phyloP scores from a whole-genome alignment of 495 filamentous ascomycete species.

The Lophiostoma macrostomum region DNA sequence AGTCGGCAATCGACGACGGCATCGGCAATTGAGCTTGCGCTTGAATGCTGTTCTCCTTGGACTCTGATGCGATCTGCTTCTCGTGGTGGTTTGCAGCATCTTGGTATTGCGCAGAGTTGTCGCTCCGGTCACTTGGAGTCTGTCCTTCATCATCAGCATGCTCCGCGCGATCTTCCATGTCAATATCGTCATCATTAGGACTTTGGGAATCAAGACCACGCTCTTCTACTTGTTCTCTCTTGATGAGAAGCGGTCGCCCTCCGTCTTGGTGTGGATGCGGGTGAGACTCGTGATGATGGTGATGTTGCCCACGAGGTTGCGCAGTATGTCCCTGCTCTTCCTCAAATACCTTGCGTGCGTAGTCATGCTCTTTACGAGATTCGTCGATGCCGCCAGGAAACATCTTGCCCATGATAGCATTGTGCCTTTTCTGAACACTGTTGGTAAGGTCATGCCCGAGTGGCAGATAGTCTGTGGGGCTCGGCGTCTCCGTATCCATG shows the following conservation, averaged over 20 bases:
- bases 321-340: conserved; percentile 11
- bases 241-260: conserved; percentile 14
- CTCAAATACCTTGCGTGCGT: conserved; percentile 24
- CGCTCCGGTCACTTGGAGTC: conserved; percentile 12
- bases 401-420: conserved; percentile 24
- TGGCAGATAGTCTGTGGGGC: conserved; percentile 6
- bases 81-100: conserved; percentile 4
- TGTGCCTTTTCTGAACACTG: conserved; percentile 26
- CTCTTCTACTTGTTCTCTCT: conserved; percentile 18
- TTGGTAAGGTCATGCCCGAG: conserved; percentile 9
- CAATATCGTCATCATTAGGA: conserved; percentile 13
- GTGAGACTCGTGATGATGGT: conserved; percentile 21
- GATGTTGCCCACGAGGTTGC: neutral
- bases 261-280: neutral
- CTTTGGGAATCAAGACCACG: conserved; percentile 10
- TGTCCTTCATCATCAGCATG: conserved; percentile 25
- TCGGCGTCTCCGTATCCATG: conserved; percentile 13
- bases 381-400: conserved; percentile 22
- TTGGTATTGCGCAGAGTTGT: conserved; percentile 22
- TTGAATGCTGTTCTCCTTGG: neutral
- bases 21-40: too few relatives aligned
- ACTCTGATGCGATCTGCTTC: neutral
- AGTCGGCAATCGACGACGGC: too few relatives aligned
- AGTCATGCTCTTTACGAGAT: conserved; percentile 20
- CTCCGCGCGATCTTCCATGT: conserved; percentile 17